Evolutionary conservation across 192 early-diverging fungal genomes (phyloP).

Genomic region (Backusella westeae): DNA sequence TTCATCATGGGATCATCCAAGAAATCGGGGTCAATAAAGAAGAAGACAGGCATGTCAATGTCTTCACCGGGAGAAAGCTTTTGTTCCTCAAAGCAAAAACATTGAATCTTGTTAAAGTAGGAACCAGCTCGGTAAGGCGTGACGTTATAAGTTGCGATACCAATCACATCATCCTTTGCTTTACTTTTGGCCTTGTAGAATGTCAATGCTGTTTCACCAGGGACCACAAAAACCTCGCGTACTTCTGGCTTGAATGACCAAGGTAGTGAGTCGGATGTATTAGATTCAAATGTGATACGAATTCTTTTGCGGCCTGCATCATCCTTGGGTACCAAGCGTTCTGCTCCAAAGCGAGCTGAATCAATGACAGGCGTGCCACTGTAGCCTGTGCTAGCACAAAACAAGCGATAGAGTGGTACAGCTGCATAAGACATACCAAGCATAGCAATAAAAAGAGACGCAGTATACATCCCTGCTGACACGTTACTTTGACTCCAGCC

Average conservation of each 20-base stretch:
- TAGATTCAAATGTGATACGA: conserved; percentile 66
- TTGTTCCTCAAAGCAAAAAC: conserved; percentile 99
- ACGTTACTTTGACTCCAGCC: conserved; percentile 11
- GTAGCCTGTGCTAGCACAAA: conserved; percentile 91
- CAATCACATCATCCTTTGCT: conserved; percentile 84
- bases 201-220: conserved; percentile 94
- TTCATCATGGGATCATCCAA: conserved; percentile 91
- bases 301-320: conserved; percentile 60
- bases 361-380: conserved; percentile 88
- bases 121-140: conserved; percentile 88
- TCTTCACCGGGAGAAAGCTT: conserved; percentile 83
- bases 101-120: conserved; percentile 99
- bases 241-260: conserved; percentile 94
- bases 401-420: conserved; percentile 92
- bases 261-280: conserved; percentile 73
- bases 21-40: conserved; percentile 98
- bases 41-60: conserved; percentile 96
- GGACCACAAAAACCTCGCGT: conserved; percentile 81
- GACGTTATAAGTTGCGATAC: conserved; percentile 96
- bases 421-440: conserved; percentile 89
- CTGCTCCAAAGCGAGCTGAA: conserved; percentile 59
- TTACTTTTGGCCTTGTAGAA: conserved; percentile 94
- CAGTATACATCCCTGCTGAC: conserved; percentile 65
- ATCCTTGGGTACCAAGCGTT: conserved; percentile 61
- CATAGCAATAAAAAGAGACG: conserved; percentile 78